Conservation (phyloP, 805 yeast genomes). For the Wickerhamiella sergipiensis region DNA sequence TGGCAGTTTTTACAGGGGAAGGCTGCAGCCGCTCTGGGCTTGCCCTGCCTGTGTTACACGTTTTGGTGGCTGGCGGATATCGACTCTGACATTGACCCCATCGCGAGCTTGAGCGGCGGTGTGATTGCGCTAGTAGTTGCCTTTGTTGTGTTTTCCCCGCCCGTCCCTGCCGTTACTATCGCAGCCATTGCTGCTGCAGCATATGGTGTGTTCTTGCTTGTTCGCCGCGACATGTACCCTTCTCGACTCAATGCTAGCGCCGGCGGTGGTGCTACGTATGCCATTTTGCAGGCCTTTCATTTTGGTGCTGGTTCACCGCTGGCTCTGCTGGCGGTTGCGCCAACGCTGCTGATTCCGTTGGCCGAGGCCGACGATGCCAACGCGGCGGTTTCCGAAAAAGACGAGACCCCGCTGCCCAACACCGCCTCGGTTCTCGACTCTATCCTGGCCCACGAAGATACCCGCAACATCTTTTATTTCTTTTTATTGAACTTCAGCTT, state of each 20-base stretch:
- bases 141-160: conserved; percentile 6
- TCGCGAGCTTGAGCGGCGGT: conserved; percentile 1
- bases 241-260: conserved; percentile 17
- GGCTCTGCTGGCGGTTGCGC: conserved; percentile 1
- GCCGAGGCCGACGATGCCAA: conserved; percentile 4
- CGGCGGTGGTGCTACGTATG: conserved; percentile 12
- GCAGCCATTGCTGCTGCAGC: conserved; percentile 20
- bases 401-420: not conserved
- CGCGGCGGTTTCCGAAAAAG: not conserved
- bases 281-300: conserved; percentile 12
- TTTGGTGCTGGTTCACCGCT: conserved; percentile 9
- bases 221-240: conserved; percentile 18
- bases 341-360: conserved; percentile 10
- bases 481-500: conserved; percentile 74
- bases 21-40: not conserved
- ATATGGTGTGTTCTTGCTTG: conserved; percentile 20
- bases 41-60: conserved; percentile 1
- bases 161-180: conserved; percentile 9
- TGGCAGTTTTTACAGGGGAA: not conserved
- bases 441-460: conserved; percentile 45
- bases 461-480: conserved; percentile 80
- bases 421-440: conserved; percentile 20
- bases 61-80: conserved; percentile 7
- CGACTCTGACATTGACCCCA: conserved; percentile 3
- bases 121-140: conserved; percentile 9